These are phyloP conservation scores for Aspergillus sojae DNA, from an alignment of 2,329 filamentous ascomycete genomes.

Conservation along the genomic window DNA sequence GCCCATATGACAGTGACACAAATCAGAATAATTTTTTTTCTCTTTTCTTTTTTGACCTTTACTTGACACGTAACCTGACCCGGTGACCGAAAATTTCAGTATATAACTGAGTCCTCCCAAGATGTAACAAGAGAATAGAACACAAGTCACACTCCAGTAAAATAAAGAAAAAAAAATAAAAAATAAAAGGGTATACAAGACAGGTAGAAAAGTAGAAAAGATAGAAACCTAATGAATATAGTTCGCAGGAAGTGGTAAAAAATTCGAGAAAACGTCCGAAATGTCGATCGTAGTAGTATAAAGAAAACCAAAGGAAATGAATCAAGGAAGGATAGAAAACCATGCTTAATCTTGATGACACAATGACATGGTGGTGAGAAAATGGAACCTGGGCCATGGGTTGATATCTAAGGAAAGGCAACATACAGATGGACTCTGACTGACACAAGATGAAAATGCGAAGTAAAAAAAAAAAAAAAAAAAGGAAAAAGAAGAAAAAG, in stretches of 20 bases:
- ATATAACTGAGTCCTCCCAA: conserved; percentile 10
- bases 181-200: conserved; percentile 26
- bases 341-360: conserved; percentile 2
- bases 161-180: conserved; percentile 15
- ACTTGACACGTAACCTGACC: conserved; percentile 13
- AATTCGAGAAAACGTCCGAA: conserved; percentile 2
- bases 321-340: conserved; percentile 12
- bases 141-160: conserved; percentile 15
- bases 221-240: neutral
- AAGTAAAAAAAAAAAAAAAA: conserved; percentile 10
- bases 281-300: conserved; percentile 2
- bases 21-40: conserved; percentile 2
- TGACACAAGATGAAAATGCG: conserved; percentile 15
- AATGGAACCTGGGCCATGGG: conserved; percentile 1
- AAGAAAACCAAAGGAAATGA: conserved; percentile 13
- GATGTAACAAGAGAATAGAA: conserved; percentile 5
- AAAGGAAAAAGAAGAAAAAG: conserved; percentile 7
- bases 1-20: conserved; percentile 3
- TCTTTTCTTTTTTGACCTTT: conserved; percentile 11
- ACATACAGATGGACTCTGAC: conserved; percentile 3
- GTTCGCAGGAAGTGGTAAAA: neutral
- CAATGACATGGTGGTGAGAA: conserved; percentile 6
- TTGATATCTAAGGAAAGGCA: conserved; percentile 9
- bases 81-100: conserved; percentile 2
- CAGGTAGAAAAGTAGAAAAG: conserved; percentile 8